These are phyloP conservation scores for Pseudonitzschia pungens DNA, from an alignment of 108 stramenopile genomes.

Conservation along the genomic window DNA sequence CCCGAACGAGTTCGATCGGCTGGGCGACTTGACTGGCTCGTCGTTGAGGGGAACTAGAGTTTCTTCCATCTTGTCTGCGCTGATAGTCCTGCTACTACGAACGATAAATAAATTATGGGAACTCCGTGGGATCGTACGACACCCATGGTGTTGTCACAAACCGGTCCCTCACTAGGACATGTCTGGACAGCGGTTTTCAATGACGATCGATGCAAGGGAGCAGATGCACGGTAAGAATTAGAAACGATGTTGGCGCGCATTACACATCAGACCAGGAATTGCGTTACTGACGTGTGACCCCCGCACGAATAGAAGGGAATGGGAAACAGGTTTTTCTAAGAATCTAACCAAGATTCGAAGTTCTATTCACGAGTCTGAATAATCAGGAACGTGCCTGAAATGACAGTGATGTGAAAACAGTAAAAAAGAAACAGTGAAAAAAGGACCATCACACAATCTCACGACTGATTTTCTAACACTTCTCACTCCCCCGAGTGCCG, in stretches of 20 bases:
- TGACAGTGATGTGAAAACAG: too few relatives aligned
- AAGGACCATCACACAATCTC: too few relatives aligned
- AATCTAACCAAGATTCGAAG: not conserved
- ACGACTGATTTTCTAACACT: too few relatives aligned
- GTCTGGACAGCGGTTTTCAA: not conserved
- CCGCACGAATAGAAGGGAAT: not conserved
- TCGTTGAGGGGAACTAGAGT: slow-evolving; percentile 44
- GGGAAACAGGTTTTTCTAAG: not conserved
- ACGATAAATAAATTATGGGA: not conserved
- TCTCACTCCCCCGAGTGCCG: too few relatives aligned
- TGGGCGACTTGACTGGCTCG: not conserved
- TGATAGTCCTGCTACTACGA: not conserved
- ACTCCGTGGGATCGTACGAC: too few relatives aligned
- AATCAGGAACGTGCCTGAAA: not conserved
- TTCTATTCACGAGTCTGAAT: not conserved
- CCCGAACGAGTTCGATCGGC: slow-evolving; percentile 37
- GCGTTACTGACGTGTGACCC: not conserved
- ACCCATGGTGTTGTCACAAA: too few relatives aligned
- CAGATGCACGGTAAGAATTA: not conserved
- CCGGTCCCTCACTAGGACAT: too few relatives aligned
- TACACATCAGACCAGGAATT: slow-evolving; percentile 3
- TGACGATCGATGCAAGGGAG: not conserved
- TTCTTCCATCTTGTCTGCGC: slow-evolving; percentile 32
- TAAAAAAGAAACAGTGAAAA: too few relatives aligned
- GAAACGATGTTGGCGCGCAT: not conserved